Evolutionary conservation across 2,329 filamentous ascomycete genomes (phyloP).

Genomic region (Aspergillus glaucus): DNA sequence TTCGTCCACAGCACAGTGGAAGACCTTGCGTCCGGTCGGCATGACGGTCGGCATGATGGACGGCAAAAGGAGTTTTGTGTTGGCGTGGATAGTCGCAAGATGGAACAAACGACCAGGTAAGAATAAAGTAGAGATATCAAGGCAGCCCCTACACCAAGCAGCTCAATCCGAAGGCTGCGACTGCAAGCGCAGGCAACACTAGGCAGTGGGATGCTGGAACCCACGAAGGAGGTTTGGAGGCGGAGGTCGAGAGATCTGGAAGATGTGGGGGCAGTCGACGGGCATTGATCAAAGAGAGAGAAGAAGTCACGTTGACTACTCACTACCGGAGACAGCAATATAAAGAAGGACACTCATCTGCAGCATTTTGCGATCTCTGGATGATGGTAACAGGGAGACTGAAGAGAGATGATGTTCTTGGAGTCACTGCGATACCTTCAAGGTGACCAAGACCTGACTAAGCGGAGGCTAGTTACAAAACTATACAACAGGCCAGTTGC

Average conservation of each 20-base stretch:
- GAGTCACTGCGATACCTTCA: background rate
- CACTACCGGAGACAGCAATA: slow-evolving; percentile 15
- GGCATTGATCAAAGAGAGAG: background rate
- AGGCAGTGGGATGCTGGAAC: slow-evolving; percentile 16
- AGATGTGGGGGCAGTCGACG: slow-evolving; percentile 24
- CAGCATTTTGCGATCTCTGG: slow-evolving; percentile 14
- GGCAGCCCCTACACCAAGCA: slow-evolving; percentile 23
- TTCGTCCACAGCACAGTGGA: slow-evolving; percentile 49
- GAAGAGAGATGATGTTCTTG: slow-evolving; percentile 1
- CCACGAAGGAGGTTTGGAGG: slow-evolving; percentile 23
- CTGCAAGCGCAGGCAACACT: slow-evolving; percentile 14
- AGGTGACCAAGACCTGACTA: slow-evolving; percentile 1
- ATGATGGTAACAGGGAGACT: background rate
- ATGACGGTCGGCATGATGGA: slow-evolving; percentile 36
- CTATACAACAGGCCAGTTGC: too few relatives aligned
- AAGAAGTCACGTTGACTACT: slow-evolving; percentile 6
- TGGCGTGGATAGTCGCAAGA: background rate
- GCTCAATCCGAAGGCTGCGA: slow-evolving; percentile 25
- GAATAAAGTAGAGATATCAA: background rate
- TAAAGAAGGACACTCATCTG: slow-evolving; percentile 13
- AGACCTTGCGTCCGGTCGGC: slow-evolving; percentile 40
- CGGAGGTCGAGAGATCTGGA: slow-evolving; percentile 19
- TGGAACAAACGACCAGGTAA: slow-evolving; percentile 16
- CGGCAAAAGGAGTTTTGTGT: slow-evolving; percentile 4
- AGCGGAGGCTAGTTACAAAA: background rate